Conservation (phyloP, 306 rosid species). For the Cucurbita maxima region DNA sequence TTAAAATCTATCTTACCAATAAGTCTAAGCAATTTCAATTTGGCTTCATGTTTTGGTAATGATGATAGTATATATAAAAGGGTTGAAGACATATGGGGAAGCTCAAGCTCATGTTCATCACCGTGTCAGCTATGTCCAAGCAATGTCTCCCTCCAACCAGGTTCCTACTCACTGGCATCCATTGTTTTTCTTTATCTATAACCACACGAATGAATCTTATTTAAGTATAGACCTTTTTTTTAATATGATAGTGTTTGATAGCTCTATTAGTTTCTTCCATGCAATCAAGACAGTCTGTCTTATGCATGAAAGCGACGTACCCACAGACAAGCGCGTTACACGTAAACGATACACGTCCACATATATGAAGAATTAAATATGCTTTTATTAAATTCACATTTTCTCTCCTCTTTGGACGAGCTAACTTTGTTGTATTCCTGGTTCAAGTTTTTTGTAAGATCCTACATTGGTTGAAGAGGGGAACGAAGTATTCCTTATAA, state of each 20-base stretch:
- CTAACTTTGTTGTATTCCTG: too few relatives aligned
- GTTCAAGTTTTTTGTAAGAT: too few relatives aligned
- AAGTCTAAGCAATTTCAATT: not conserved
- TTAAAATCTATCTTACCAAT: not conserved
- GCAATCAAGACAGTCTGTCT: too few relatives aligned
- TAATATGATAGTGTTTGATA: not conserved
- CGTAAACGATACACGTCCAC: too few relatives aligned
- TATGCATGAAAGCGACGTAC: too few relatives aligned
- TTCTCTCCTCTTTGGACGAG: too few relatives aligned
- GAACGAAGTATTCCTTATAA: too few relatives aligned
- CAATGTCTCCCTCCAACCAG: conserved; percentile 5
- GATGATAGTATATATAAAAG: not conserved
- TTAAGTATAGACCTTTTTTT: not conserved
- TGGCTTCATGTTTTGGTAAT: not conserved
- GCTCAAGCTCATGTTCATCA: conserved; percentile 11
- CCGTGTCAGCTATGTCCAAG: not conserved
- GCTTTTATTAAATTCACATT: too few relatives aligned
- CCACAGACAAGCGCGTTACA: too few relatives aligned
- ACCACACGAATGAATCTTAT: not conserved
- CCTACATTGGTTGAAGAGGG: too few relatives aligned
- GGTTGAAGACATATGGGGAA: conserved; percentile 14
- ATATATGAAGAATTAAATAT: too few relatives aligned
- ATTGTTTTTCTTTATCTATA: not conserved
- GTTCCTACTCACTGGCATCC: not conserved
- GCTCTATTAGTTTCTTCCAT: not conserved